phyloP scores from a whole-genome alignment of 176 grass and related monocot genomes.

The Urochloa ruziziensis region DNA sequence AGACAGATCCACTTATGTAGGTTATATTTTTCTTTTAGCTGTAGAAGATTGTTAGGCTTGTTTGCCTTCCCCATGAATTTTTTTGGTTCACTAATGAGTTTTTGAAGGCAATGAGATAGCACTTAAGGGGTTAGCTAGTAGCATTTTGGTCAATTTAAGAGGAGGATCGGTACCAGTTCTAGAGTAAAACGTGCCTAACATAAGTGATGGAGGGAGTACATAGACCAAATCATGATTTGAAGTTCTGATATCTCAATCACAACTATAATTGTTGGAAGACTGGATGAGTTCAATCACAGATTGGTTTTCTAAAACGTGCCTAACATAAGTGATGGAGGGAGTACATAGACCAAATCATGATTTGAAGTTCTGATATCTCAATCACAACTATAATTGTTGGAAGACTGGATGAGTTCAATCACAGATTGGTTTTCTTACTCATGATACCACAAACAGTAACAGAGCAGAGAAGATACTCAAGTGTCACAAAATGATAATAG shows the following conservation, averaged over 20 bases:
- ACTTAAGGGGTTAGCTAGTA: neutral
- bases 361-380: too few relatives aligned
- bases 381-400: neutral
- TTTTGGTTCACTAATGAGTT: too few relatives aligned
- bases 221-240: neutral
- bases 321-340: too few relatives aligned
- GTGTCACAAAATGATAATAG: neutral
- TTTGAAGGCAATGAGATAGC: too few relatives aligned
- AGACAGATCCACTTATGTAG: neutral
- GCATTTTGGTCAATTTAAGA: neutral
- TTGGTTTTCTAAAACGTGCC: too few relatives aligned
- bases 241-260: neutral
- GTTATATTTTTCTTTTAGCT: too few relatives aligned
- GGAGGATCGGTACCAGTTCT: neutral
- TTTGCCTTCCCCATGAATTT: too few relatives aligned
- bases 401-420: neutral
- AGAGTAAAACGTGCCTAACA: neutral
- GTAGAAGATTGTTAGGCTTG: too few relatives aligned
- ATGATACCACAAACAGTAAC: neutral
- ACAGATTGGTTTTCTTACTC: neutral
- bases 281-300: too few relatives aligned
- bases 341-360: too few relatives aligned
- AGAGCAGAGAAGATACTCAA: neutral
- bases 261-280: neutral
- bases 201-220: neutral